A percentile compares a stretch with the other conserved stretches of the same genome.
Conservation (phyloP, 169 alveolate species). For the Sarcocystis neurona region DNA sequence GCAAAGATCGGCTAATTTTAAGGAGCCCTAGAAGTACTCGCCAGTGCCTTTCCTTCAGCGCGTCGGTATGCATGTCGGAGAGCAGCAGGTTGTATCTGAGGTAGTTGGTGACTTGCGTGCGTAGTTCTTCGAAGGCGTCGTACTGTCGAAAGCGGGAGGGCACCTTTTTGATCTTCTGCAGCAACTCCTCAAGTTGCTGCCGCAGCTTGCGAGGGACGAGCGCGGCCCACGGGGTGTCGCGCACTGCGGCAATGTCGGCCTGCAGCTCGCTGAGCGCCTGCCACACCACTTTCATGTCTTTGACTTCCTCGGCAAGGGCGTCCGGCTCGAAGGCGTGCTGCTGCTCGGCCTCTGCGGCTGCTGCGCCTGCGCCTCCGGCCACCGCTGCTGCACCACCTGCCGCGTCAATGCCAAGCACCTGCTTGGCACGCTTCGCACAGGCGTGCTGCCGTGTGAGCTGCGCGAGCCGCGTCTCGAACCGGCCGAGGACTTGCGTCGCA, state of each 20-base stretch:
- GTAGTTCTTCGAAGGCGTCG: slow-evolving; percentile 92
- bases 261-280: slow-evolving; percentile 79
- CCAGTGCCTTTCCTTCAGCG: slow-evolving; percentile 98
- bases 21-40: slow-evolving; percentile 82
- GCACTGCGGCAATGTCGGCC: slow-evolving; percentile 72
- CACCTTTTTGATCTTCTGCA: slow-evolving; percentile 80
- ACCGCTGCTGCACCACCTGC: neutral
- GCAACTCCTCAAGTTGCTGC: slow-evolving; percentile 84
- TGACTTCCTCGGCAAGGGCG: slow-evolving; percentile 82
- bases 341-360: slow-evolving; percentile 38
- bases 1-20: slow-evolving; percentile 72
- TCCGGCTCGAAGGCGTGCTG: slow-evolving; percentile 70
- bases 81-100: slow-evolving; percentile 62
- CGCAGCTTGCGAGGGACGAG: slow-evolving; percentile 83
- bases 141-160: slow-evolving; percentile 85
- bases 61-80: slow-evolving; percentile 92
- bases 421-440: slow-evolving; percentile 50
- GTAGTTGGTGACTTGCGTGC: slow-evolving; percentile 54
- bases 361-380: neutral
- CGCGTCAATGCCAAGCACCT: slow-evolving; percentile 45
- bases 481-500: slow-evolving; percentile 45
- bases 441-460: slow-evolving; percentile 40
- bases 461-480: slow-evolving; percentile 48
- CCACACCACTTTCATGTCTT: slow-evolving; percentile 90
- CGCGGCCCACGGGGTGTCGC: slow-evolving; percentile 87